Evolutionary conservation across 2,329 filamentous ascomycete genomes (phyloP), one percentile per base, ranked within the genome.

Genomic region (Exophiala oligosperma): DNA sequence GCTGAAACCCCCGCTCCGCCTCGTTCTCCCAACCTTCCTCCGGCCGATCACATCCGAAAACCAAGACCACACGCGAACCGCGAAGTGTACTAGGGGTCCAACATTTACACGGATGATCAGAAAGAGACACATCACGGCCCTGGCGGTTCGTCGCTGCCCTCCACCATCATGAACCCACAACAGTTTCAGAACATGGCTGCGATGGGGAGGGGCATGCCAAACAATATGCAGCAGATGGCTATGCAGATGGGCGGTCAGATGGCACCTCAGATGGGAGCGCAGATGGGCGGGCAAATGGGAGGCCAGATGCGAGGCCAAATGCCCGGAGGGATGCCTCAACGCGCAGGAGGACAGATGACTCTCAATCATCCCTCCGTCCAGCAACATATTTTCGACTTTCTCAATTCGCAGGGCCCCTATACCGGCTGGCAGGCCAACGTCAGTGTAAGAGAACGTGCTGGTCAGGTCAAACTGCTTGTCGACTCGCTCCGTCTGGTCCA

Each of bases 401-500:
- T 79, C 54, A 71, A 74, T 51, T 66, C 64, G 12, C 76, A 79
- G 62, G 75, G 74, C 12, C 70, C 74, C 2, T 77, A 74, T 52
- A 69, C 65, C 29, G 77, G 77, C 57, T 80, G 77, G 77, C 73
- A 76, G 62, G 71, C 71, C 17, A 72, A 73, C 26, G 72, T 79
- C 5, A 64, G 66, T 12, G 65, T 74, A 23, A 71, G 72, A 59
- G 72, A 74, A 32, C 72, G 77, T 49, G 73, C 72, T 3, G 65
- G 71, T 40, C 76, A 75, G 61, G 72, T 79, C 52, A 73, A 72
- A 63, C 73, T 78, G 62, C 75, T 79, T 72, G 74, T 77, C 55
- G 75, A 76, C 32, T 77, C 76, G 41, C 71, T 80, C 53, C 73
- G 76, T 60, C 67, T 80, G 26, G 74, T 79, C 41, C 71, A 77